Evolutionary conservation across 2,329 filamentous ascomycete species (phyloP), one percentile per base, ranked within the genome.

Genomic region (Neofusicoccum parvum): DNA sequence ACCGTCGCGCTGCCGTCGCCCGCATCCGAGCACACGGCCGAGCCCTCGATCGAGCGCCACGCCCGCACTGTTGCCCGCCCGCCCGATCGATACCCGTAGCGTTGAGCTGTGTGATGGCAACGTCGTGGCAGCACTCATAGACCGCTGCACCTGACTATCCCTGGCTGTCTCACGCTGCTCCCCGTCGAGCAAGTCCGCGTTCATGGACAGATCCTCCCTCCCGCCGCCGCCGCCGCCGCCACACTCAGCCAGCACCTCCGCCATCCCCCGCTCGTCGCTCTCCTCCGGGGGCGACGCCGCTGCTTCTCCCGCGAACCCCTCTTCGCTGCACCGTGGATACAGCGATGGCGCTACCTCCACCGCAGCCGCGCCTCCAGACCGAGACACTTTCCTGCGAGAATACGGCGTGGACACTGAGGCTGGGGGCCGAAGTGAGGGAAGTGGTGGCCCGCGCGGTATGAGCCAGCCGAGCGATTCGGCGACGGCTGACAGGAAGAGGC

Each of bases 401-500:
- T 45, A 66, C 58, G 62, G 49, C 64, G 14, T 34, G 5, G 23
- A 34, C n/a, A n/a, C 36, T 27, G n/a, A 46, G 37, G 49, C 49
- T 64, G 37, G 12, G 2, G 3, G 23, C 14, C 54, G 23, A 32
- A n/a, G 9, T 17, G 58, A 49, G 43, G 32, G 14, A 12, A 62
- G 20, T 7, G 45, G 12, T n/a, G 53, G 20, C 17, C 14, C 37
- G 23, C 15, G 10, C 53, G 39, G 41, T 39, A 10, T 59, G 54
- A 59, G 54, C 20, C 54, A 59, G 54, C 23, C 41, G 12, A 15
- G 14, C 36, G 54, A 59, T 23, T 34, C 48, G 12, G 49, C 17
- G 12, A 49, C 43, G 7, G 66, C 70, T 23, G 76, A 78, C 53
- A 72, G 76, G 64, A 78, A 78, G 71, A 70, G 76, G 64, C 71